Base-by-base conservation (phyloP, 2,329 filamentous ascomycete genomes). In the Talaromyces piceae region DNA sequence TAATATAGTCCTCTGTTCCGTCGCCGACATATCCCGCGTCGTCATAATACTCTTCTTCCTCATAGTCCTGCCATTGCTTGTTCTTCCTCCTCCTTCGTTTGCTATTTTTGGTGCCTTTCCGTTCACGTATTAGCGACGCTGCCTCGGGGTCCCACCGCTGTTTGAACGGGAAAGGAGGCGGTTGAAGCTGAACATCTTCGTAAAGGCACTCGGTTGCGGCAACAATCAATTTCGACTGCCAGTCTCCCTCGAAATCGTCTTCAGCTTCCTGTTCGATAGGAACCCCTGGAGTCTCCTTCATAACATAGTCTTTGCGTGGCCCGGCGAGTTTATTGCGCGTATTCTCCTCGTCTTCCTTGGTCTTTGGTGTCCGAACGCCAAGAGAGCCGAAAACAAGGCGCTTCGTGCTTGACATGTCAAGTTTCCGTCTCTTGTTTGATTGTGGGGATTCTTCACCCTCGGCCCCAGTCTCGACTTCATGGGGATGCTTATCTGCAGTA, bases 111-210 rank as follows among this genome's bases (percentile, higher is more conserved):
- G 25, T 39, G 7, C 62, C 67, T 56, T 66, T 70, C 53, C 58
- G 64, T 56, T 66, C 65, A 51, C 61, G 68, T 57, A 73, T 75
- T 61, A 57, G 63, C 46, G 61, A 57, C 49, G 80, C 77, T 60
- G 91, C 87, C 54, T 89, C 84, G 3, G 81, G 78, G 67, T 95
- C 88, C 91, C 91, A 96, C 44, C 87, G 80, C 66, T 96, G 90
- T 13, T 87, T 76, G 5, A 59, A 53, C 0, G 60, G 60, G 4
- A 56, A 56, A 13, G 59, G 55, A 27, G 60, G 56, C 3, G 53
- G 31, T 2, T 51, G 56, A 0, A 61, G 37, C 27, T 61, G 56
- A 13, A 62, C 57, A 7, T 59, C 56, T 25, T 62, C 57, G n/a
- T 87, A 77, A 55, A 83, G 81, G 67, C 91, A 96, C 66, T 97